phyloP scores from a whole-genome alignment of 2,329 filamentous ascomycete species.

The Alternaria sp. region DNA sequence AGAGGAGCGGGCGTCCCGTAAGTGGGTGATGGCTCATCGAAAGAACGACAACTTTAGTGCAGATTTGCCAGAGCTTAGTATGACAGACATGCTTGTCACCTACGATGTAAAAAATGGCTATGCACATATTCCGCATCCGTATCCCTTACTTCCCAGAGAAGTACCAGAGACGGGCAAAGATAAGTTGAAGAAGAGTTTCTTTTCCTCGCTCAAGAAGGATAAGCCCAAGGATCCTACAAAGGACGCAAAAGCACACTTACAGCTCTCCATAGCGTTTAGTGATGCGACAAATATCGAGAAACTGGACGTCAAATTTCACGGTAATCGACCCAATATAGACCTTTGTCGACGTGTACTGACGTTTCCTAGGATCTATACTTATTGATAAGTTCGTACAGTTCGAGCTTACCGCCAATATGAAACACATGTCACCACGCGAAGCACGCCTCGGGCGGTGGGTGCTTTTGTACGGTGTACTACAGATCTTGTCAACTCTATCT shows the following conservation, averaged over 20 bases:
- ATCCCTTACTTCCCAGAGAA: conserved; percentile 66
- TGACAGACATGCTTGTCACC: conserved; percentile 71
- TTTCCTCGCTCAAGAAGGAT: conserved; percentile 48
- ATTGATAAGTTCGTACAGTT: conserved; percentile 54
- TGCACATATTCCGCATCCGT: conserved; percentile 64
- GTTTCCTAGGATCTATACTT: conserved; percentile 46
- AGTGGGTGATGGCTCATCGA: conserved; percentile 67
- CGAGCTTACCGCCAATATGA: conserved; percentile 50
- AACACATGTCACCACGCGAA: conserved; percentile 49
- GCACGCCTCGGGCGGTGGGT: conserved; percentile 57
- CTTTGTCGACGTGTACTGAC: conserved; percentile 15
- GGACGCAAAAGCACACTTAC: conserved; percentile 52
- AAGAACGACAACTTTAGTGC: conserved; percentile 51
- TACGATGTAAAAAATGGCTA: conserved; percentile 70
- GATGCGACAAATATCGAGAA: conserved; percentile 55
- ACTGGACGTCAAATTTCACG: conserved; percentile 48
- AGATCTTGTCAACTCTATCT: conserved; percentile 54
- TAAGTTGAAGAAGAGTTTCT: conserved; percentile 48
- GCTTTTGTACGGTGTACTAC: conserved; percentile 54
- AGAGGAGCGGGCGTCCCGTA: conserved; percentile 67
- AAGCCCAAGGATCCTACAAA: conserved; percentile 44
- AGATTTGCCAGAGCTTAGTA: conserved; percentile 63
- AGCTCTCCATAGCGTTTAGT: conserved; percentile 52
- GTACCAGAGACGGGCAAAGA: conserved; percentile 36
- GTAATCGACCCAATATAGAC: conserved; percentile 25